Evolutionary conservation across 108 stramenopile genomes (phyloP), one percentile per base, ranked within the genome.

Genomic region (Craspedostauros australis): DNA sequence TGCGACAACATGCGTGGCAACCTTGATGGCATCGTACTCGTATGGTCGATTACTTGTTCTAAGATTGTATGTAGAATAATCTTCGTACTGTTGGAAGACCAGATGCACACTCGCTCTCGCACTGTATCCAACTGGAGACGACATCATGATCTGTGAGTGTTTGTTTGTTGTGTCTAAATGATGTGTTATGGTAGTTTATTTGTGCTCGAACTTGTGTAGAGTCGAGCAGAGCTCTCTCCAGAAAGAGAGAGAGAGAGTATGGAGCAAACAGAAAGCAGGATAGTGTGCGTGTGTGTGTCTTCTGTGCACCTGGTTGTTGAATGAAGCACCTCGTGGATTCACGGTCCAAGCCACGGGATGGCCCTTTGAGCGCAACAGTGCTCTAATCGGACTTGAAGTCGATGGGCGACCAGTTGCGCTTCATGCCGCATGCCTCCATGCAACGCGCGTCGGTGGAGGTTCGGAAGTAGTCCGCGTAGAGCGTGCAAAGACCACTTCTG

Each of bases 401-500:
- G 12, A 12, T 12, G 8, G 39, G 39, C 2, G 54, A 38, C 34
- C 34, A 86, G 62, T 86, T 73, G 75, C 83, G 82, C 20, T 49
- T 68, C 81, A 91, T 75, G 3, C 89, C 89, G 58, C 89, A 91
- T 23, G 89, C 82, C 62, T 91, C 89, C 38, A 73, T 24, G 52
- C 89, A 91, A 4, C 80, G 64, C 15, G 67, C 50, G 39, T 91
- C 83, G 25, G 52, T 68, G 9, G 79, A 77, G 22, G 77, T 69
- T 26, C 89, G 82, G 61, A 91, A 86, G 61, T 84, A 91, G 49
- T 83, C 81, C 11, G 80, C 78, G 49, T 84, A 91, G 24, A 91
- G 50, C 2, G 76, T 72, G 50, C 89, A 91, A 24, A 91, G 64
- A 20, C 89, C 89, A 47, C 72, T 83, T 1, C 89, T 80, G 6